Conservation (phyloP, 108 stramenopile genomes). For the Skeletonema menzelii region DNA sequence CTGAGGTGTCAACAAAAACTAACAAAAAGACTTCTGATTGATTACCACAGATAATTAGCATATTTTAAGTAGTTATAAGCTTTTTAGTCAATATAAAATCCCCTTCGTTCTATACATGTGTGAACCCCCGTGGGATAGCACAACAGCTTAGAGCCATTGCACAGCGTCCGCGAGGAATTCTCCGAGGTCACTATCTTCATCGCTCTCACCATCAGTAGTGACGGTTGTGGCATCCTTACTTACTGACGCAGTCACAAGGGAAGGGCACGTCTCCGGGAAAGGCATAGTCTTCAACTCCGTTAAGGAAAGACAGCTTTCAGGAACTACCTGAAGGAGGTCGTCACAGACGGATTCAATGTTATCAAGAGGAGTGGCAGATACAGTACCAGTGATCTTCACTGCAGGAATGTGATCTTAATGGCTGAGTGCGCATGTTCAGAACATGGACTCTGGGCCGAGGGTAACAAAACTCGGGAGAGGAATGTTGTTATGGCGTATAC, state of each 20-base stretch:
- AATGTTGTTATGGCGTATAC: background rate
- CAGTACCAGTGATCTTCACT: conserved; percentile 87
- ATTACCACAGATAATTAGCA: background rate
- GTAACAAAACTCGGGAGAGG: background rate
- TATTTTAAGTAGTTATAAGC: background rate
- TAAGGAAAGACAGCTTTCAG: conserved; percentile 37
- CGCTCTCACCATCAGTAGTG: conserved; percentile 11
- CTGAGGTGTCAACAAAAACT: too few relatives aligned
- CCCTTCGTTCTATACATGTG: background rate
- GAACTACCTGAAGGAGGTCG: conserved; percentile 34
- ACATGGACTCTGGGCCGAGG: conserved; percentile 1
- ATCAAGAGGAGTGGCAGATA: conserved; percentile 42
- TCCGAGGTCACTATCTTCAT: conserved; percentile 26
- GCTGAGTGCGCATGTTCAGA: conserved; percentile 25
- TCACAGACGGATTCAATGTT: conserved; percentile 38
- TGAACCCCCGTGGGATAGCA: background rate
- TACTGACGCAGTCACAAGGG: background rate
- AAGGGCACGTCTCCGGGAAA: conserved; percentile 18
- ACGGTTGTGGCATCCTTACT: background rate
- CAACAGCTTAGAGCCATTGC: conserved; percentile 57
- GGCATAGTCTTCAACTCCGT: conserved; percentile 52
- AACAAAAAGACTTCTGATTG: too few relatives aligned
- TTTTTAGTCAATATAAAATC: background rate
- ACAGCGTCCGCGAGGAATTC: conserved; percentile 35
- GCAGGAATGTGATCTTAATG: conserved; percentile 88